A percentile compares a stretch with the other conserved stretches of the same genome.
These are phyloP conservation scores for Penicillium cataractarum DNA, from an alignment of 495 filamentous ascomycete genomes.

Conservation along the genomic window DNA sequence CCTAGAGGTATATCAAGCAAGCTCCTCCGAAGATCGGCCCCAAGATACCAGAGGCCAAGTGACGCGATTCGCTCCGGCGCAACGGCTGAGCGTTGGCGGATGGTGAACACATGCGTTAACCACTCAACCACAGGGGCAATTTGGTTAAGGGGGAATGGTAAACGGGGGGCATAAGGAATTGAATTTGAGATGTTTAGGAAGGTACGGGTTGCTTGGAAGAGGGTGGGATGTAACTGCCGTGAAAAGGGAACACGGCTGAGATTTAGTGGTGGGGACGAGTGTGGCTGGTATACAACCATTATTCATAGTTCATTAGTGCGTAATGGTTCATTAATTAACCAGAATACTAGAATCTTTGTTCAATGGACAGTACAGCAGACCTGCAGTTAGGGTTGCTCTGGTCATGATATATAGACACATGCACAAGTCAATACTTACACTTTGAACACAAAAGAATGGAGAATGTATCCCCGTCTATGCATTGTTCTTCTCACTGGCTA, in stretches of 20 bases:
- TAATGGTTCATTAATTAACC: neutral
- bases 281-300: neutral
- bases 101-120: neutral
- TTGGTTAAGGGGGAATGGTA: neutral
- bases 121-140: neutral
- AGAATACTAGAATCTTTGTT: neutral
- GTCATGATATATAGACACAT: neutral
- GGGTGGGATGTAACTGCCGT: neutral
- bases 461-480: neutral
- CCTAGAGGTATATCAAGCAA: neutral
- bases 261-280: neutral
- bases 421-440: neutral
- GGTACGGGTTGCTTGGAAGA: neutral
- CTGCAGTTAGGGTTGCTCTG: neutral
- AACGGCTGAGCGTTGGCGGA: neutral
- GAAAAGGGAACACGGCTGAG: neutral
- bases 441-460: neutral
- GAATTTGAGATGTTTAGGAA: neutral
- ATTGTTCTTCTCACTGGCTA: neutral
- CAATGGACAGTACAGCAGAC: neutral
- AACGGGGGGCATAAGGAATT: neutral
- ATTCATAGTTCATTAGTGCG: neutral
- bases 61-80: neutral
- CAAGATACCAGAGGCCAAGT: neutral
- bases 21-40: conserved; percentile 1